phyloP scores from a whole-genome alignment of 768 basidiomycete species.

The Clitopilus hobsonii region DNA sequence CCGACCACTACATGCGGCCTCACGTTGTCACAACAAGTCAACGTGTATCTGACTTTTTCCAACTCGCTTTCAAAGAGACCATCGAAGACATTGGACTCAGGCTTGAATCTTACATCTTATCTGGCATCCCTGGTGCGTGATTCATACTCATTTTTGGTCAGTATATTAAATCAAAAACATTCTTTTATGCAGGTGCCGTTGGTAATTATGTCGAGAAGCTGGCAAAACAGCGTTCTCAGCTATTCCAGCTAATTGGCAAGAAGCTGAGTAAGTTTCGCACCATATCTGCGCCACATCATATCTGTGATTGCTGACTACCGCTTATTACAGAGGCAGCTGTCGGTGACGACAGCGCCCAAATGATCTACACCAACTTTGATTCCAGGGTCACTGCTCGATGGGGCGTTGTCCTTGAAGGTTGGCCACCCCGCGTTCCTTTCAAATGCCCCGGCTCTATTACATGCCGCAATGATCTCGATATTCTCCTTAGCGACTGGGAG shows the following conservation, averaged over 20 bases:
- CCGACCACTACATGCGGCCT: background rate
- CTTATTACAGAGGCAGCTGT: too few relatives aligned
- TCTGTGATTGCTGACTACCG: too few relatives aligned
- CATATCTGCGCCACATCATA: too few relatives aligned
- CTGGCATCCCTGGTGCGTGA: background rate
- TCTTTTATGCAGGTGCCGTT: background rate
- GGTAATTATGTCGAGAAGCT: conserved; percentile 4
- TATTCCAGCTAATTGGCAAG: too few relatives aligned
- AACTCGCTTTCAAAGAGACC: background rate
- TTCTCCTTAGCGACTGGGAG: conserved; percentile 5
- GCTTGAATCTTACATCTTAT: conserved; percentile 1
- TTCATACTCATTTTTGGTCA: too few relatives aligned
- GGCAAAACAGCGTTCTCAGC: too few relatives aligned
- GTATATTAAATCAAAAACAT: too few relatives aligned
- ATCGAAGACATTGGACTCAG: background rate
- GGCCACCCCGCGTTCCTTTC: conserved; percentile 13
- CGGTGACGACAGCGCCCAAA: conserved; percentile 2
- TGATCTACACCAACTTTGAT: conserved; percentile 15
- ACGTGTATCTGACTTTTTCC: background rate
- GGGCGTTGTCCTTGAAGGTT: conserved; percentile 11
- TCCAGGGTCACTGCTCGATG: conserved; percentile 8
- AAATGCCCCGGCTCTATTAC: conserved; percentile 8
- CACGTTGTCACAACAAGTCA: conserved; percentile 2
- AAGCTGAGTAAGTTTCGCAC: too few relatives aligned
- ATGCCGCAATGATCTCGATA: conserved; percentile 4